Conservation (phyloP, 345 rosid species). For the Isatis tinctoria region DNA sequence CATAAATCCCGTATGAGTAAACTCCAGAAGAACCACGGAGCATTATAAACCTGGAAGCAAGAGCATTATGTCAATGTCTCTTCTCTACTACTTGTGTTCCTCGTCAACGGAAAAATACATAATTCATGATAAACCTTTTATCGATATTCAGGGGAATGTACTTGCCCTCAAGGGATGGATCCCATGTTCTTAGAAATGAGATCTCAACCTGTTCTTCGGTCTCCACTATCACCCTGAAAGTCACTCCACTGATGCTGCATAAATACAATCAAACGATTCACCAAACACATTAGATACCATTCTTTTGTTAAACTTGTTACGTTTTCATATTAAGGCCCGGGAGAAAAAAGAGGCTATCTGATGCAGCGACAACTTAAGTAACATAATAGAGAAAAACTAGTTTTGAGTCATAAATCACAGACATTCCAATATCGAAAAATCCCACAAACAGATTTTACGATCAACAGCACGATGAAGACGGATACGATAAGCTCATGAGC, state of each 20-base stretch:
- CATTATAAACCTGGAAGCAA: slow-evolving; percentile 72
- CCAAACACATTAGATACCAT: neutral
- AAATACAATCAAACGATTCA: neutral
- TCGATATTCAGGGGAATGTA: slow-evolving; percentile 70
- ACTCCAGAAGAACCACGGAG: slow-evolving; percentile 89
- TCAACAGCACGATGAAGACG: neutral
- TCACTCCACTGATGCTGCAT: slow-evolving; percentile 64
- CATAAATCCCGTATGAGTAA: slow-evolving; percentile 81
- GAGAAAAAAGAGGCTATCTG: neutral
- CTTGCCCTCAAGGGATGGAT: slow-evolving; percentile 69
- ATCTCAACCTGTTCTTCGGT: slow-evolving; percentile 67
- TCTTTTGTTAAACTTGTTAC: neutral
- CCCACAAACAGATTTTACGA: neutral
- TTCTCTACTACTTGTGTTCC: slow-evolving; percentile 7
- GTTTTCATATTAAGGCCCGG: neutral
- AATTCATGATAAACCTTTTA: slow-evolving; percentile 49
- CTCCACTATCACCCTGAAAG: slow-evolving; percentile 52
- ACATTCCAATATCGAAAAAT: neutral
- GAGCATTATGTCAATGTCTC: slow-evolving; percentile 11
- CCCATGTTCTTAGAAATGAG: slow-evolving; percentile 66
- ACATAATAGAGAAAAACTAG: neutral
- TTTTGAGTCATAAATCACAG: neutral
- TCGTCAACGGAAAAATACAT: neutral
- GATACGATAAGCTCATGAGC: neutral
- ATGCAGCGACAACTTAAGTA: neutral